Conservation (phyloP, 805 yeast genomes). For the Jamesozyma jinghongensis region DNA sequence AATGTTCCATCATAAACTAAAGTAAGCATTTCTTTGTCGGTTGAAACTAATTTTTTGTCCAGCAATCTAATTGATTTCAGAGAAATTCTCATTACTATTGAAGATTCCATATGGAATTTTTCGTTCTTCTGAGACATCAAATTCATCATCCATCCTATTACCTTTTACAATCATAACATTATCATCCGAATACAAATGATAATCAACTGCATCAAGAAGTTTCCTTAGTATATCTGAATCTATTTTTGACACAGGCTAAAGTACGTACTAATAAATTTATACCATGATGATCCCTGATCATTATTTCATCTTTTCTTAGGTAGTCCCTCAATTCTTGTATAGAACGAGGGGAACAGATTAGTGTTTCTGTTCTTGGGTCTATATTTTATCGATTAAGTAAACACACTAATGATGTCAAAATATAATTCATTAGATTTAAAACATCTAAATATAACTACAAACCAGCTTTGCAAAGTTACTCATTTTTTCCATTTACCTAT, state of each 20-base stretch:
- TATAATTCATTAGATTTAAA: no score
- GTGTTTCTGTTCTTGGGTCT: no score
- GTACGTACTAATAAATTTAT: slow-evolving; percentile 16
- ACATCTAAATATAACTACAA: no score
- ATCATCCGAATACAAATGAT: slow-evolving; percentile 23
- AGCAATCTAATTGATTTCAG: slow-evolving; percentile 21
- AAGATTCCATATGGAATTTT: slow-evolving; percentile 21
- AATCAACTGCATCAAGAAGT: slow-evolving; percentile 18
- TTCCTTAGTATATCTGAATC: slow-evolving; percentile 14
- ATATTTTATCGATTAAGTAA: no score
- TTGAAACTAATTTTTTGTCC: slow-evolving; percentile 19
- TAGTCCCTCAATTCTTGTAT: slow-evolving; percentile 10
- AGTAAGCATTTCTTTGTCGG: slow-evolving; percentile 16
- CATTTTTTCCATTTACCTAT: no score
- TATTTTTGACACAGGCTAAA: slow-evolving; percentile 5
- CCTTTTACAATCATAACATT: slow-evolving; percentile 26
- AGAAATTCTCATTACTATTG: slow-evolving; percentile 23
- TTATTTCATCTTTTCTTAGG: slow-evolving; percentile 11
- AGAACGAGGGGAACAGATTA: no score
- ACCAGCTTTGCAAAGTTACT: no score
- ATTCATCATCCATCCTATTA: slow-evolving; percentile 17
- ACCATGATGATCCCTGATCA: slow-evolving; percentile 7
- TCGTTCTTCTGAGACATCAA: slow-evolving; percentile 29
- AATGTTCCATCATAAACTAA: slow-evolving; percentile 24
- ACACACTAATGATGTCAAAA: slow-evolving; percentile 12